Base-by-base conservation (phyloP, 768 basidiomycete genomes). In the Neoboletus magnificus region DNA sequence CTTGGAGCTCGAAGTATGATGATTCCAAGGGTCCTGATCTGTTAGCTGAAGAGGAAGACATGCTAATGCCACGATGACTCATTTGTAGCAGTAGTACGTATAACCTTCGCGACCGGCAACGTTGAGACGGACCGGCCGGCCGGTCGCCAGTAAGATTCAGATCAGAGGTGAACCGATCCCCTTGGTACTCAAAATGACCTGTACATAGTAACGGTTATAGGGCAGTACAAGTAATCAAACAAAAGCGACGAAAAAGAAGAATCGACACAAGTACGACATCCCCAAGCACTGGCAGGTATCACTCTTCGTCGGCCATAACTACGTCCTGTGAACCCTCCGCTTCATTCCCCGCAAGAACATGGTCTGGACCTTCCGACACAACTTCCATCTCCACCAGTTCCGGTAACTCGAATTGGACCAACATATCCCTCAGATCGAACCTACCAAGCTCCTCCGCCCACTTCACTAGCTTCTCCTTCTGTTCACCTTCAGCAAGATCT, bases 401-500 rank as follows among this genome's bases (percentile, higher is more conserved):
- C 13, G 63, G 58, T 35, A 60, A 29, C 45, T 59, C 54, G 27
- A 66, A 57, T n/a, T 50, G 55, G 13, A 54, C 45, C 46, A 67
- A 37, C 60, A 64, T 67, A 12, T 69, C 59, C 27, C 47, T 52
- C 18, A 66, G 50, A 32, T 68, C 67, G 22, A 62, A 58, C 50
- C 66, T 58, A 8, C 67, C 65, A 40, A 62, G 57, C 48, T 50
- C 60, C 29, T 59, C 60, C 39, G 51, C 47, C 60, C 67, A 54
- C 13, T 52, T 46, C 20, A 57, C 35, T 23, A 68, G 23, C 12
- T 49, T 62, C 7, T 40, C 54, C 45, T 56, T 69, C 23, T 25
- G 40, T 23, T 57, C 60, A 22, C 51, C 58, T 40, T 55, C 58
- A 47, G 40, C 57, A 8, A 67, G 58, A 47, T 67, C 64, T 35